Conservation (phyloP, 2,329 filamentous ascomycete genomes). For the Laburnicola sp. region DNA sequence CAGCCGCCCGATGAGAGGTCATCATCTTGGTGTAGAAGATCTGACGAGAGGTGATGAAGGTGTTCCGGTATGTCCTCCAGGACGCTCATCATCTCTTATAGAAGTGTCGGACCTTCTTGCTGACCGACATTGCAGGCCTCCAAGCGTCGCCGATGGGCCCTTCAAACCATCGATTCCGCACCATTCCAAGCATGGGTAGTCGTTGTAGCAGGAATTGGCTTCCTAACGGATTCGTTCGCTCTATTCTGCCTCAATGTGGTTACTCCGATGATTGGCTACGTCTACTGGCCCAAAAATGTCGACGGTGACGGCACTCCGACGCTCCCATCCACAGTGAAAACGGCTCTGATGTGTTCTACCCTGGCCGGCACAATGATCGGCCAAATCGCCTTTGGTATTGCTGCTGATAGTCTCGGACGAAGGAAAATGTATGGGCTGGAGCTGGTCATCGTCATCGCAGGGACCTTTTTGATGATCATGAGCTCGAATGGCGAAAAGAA, state of each 20-base stretch:
- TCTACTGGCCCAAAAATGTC: conserved; percentile 40
- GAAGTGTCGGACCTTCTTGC: background rate
- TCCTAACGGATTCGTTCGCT: conserved; percentile 47
- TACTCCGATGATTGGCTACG: conserved; percentile 46
- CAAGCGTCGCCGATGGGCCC: conserved; percentile 37
- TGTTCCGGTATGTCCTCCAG: conserved; percentile 29
- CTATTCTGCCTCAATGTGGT: conserved; percentile 47
- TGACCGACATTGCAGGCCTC: conserved; percentile 18
- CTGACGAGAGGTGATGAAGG: conserved; percentile 38
- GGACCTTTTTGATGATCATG: conserved; percentile 45
- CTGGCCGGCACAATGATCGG: conserved; percentile 46
- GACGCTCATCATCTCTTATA: background rate
- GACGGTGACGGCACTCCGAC: conserved; percentile 25
- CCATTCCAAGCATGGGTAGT: conserved; percentile 43
- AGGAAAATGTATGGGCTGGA: conserved; percentile 48
- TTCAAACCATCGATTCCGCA: conserved; percentile 39
- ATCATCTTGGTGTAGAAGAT: conserved; percentile 35
- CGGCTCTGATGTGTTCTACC: conserved; percentile 46
- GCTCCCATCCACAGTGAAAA: conserved; percentile 36
- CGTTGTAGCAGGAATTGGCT: conserved; percentile 46
- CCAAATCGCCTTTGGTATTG: conserved; percentile 44
- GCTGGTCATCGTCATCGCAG: conserved; percentile 47
- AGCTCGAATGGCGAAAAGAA: conserved; percentile 40
- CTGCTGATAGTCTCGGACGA: conserved; percentile 44
- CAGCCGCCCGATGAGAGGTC: conserved; percentile 34